Evolutionary conservation across 2,329 filamentous ascomycete species (phyloP), one percentile per base, ranked within the genome.

Genomic region (Fusarium sarcochroum): DNA sequence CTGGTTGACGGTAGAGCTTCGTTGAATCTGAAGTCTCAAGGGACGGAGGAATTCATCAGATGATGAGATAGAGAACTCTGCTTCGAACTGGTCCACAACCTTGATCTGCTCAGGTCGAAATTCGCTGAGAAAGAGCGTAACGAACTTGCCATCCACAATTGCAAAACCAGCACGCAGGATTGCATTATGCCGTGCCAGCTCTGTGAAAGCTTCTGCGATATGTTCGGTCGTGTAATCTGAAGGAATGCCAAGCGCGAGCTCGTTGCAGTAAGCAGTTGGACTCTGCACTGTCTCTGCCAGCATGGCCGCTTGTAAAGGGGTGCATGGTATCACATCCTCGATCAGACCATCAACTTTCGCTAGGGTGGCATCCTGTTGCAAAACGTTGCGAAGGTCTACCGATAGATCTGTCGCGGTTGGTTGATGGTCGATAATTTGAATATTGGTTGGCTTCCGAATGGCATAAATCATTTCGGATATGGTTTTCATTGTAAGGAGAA

Each of bases 271-370:
- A 9, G 90, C 84, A 46, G 79, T 80, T 3, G 83, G 67, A 62
- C 90, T 82, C 18, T 81, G 83, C 4, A 84, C 78, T 1, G 93
- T 94, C 79, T 97, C 93, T 0, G 87, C 84, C 17, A 97, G 83
- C 93, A 97, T 97, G 3, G 93, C 90, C 18, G 86, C 81, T 72
- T 98, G 94, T 11, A 96, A 82, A 15, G 89, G 85, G 6, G 90
- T 94, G 76, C 93, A 96, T 6, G 85, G 85, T 18, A 85, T 75
- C n/a, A 90, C 72, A 23, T 81, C 77, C 34, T 83, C 78, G 11
- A 83, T 65, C 4, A 77, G 56, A 3, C 72, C 63, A 10, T 68
- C 38, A 9, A 77, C 60, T 38, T 47, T 47, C 7, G 63, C 41
- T 9, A 72, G 23, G 10, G 32, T 53, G 9, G 70, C 21, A 30